Evolutionary conservation across 2,329 filamentous ascomycete genomes (phyloP), one percentile per base, ranked within the genome.

Genomic region (Fusarium chlamydosporum): DNA sequence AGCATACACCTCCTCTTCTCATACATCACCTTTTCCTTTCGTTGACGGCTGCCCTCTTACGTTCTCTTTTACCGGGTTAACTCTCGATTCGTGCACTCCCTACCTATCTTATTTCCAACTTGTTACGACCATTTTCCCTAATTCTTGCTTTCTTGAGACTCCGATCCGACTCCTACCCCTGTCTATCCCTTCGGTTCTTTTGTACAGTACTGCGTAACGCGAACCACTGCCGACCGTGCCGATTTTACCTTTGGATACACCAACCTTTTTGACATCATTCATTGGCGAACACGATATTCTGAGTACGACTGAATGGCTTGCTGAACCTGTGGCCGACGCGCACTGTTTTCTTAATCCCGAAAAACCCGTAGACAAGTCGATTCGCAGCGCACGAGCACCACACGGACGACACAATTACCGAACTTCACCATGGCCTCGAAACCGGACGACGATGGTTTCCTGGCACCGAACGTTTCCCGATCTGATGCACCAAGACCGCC

Each of bases 401-500:
- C 34, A 51, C 34, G 34, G 34, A 68, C 66, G 47, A 65, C 50
- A 65, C 64, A 38, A 56, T 50, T 52, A 67, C 46, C 56, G 42
- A 54, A 47, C 43, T 53, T 64, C 58, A 68, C 67, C 57, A 62
- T 62, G 82, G 76, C 79, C 47, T 76, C 77, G 18, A 80, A 81
- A 51, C 75, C 75, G 52, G 79, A 82, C 52, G 80, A 80, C 38
- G 76, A 77, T 57, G 75, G 76, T 61, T 81, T 82, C 54, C 76
- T 79, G 20, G 73, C 72, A 38, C 79, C 82, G 4, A 79, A 81
- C 42, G 80, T 81, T 47, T 79, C 82, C 4, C 77, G 73, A 48
- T 79, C 79, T 75, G 76, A 82, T 41, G 75, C 79, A 42, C 77
- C 82, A 61, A 84, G 86, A 33, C 84, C 86, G 23, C 84, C 88